A percentile compares a stretch with the other conserved stretches of the same genome.
Conservation (phyloP, 495 filamentous ascomycete species). For the Astrothelium macrocarpum region DNA sequence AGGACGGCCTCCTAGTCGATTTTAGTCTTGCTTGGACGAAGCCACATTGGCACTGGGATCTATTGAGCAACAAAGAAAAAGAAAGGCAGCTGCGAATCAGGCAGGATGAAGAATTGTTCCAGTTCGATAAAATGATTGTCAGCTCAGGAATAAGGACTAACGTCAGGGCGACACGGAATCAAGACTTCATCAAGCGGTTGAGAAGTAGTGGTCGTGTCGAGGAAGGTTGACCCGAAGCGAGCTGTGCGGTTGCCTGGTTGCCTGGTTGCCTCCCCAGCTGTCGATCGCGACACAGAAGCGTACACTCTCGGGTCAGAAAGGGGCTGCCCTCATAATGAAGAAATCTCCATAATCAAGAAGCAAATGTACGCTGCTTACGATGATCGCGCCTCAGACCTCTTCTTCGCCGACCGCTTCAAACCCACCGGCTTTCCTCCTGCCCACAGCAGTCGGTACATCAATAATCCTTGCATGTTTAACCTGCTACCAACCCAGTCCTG, state of each 20-base stretch:
- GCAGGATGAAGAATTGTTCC: neutral
- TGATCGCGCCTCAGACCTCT: neutral
- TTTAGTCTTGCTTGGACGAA: constrained; percentile 3
- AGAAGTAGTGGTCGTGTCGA: neutral
- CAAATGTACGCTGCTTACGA: too few relatives aligned
- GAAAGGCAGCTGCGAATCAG: neutral
- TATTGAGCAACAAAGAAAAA: constrained; percentile 4
- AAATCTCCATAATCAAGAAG: neutral
- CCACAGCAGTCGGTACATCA: constrained; percentile 65
- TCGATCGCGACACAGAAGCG: neutral
- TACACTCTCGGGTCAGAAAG: neutral
- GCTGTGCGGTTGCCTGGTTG: neutral
- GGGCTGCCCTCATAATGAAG: neutral
- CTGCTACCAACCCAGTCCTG: constrained; percentile 62
- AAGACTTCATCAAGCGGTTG: neutral
- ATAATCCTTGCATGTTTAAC: constrained; percentile 87
- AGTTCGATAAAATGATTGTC: neutral
- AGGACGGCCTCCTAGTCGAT: neutral
- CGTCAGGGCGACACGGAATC: neutral
- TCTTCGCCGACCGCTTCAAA: constrained; percentile 18
- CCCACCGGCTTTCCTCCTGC: constrained; percentile 26
- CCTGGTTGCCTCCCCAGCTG: neutral
- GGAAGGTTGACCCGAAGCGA: neutral
- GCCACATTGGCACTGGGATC: constrained; percentile 1
- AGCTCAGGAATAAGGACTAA: neutral